These are phyloP conservation scores for Kurtzmaniella quercitrusa DNA, from an alignment of 1,139 yeast genomes.

Conservation along the genomic window DNA sequence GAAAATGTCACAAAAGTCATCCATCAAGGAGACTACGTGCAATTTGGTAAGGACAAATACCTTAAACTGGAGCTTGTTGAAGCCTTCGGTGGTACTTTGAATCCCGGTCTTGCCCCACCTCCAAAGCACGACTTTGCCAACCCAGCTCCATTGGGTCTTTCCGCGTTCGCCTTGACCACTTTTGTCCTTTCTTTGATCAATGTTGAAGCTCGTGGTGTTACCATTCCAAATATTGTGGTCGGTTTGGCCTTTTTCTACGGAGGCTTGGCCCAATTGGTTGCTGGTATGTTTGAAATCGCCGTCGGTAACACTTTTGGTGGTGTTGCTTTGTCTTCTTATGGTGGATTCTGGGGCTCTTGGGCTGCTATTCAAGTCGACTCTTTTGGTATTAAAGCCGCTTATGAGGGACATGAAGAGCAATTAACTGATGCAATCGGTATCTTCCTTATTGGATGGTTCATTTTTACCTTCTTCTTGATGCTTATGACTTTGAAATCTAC, in stretches of 20 bases:
- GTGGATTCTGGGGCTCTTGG: conserved; percentile 87
- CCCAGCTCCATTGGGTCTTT: conserved; percentile 84
- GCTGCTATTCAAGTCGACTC: conserved; percentile 70
- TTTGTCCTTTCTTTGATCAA: conserved; percentile 67
- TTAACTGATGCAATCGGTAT: conserved; percentile 60
- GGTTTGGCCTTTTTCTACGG: conserved; percentile 85
- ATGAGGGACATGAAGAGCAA: conserved; percentile 33
- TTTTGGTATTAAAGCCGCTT: conserved; percentile 68
- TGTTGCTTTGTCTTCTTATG: conserved; percentile 74
- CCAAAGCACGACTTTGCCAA: conserved; percentile 75
- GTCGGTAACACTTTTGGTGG: conserved; percentile 90
- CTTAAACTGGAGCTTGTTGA: conserved; percentile 53
- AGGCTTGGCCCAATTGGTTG: conserved; percentile 70
- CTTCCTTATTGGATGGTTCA: conserved; percentile 73
- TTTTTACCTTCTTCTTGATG: conserved; percentile 67
- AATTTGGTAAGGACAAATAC: conserved; percentile 70
- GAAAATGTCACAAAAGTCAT: conserved; percentile 22
- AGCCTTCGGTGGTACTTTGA: conserved; percentile 76
- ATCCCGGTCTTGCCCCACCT: conserved; percentile 61
- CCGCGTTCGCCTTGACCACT: conserved; percentile 82
- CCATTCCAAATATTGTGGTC: conserved; percentile 34
- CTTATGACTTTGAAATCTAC: conserved; percentile 76
- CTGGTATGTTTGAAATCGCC: conserved; percentile 76
- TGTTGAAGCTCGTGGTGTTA: conserved; percentile 32
- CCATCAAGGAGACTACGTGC: conserved; percentile 56